These are phyloP conservation scores for Aspergillus campestris DNA, from an alignment of 495 filamentous ascomycete genomes.

Conservation along the genomic window DNA sequence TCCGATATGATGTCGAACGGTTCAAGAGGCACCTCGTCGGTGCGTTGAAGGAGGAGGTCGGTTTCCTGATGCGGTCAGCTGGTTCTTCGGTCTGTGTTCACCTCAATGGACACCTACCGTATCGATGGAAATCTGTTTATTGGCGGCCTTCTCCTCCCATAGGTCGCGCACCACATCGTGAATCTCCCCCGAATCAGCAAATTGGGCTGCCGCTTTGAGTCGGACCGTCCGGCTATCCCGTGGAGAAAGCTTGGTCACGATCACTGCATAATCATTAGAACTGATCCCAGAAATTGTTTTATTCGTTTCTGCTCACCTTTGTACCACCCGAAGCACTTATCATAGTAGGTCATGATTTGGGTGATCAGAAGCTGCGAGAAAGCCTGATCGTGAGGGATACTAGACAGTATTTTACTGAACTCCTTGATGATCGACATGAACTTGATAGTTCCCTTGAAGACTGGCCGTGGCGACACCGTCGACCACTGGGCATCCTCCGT, in stretches of 20 bases:
- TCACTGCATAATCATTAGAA: constrained; percentile 18
- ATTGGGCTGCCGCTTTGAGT: constrained; percentile 63
- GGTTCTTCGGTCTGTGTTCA: neutral
- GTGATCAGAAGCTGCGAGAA: constrained; percentile 84
- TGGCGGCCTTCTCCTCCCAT: constrained; percentile 36
- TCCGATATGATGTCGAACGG: constrained; percentile 81
- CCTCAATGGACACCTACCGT: constrained; percentile 19
- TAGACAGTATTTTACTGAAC: constrained; percentile 91
- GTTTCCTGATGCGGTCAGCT: constrained; percentile 46
- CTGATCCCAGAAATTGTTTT: neutral
- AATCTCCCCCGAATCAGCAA: constrained; percentile 62
- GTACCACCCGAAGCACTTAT: constrained; percentile 85
- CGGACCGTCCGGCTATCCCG: constrained; percentile 31
- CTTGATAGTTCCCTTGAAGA: constrained; percentile 67
- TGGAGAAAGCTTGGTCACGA: constrained; percentile 35
- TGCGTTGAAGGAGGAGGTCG: constrained; percentile 52
- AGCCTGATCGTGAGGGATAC: constrained; percentile 93
- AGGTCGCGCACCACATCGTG: constrained; percentile 56
- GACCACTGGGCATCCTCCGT: constrained; percentile 79
- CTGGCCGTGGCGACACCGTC: constrained; percentile 63
- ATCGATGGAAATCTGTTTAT: constrained; percentile 31
- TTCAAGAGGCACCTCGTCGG: constrained; percentile 55
- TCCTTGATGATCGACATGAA: constrained; percentile 81
- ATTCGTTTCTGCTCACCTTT: constrained; percentile 42
- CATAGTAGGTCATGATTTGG: constrained; percentile 84